phyloP scores from a whole-genome alignment of 495 filamentous ascomycete species.

The Aspergillus funiculosus region DNA sequence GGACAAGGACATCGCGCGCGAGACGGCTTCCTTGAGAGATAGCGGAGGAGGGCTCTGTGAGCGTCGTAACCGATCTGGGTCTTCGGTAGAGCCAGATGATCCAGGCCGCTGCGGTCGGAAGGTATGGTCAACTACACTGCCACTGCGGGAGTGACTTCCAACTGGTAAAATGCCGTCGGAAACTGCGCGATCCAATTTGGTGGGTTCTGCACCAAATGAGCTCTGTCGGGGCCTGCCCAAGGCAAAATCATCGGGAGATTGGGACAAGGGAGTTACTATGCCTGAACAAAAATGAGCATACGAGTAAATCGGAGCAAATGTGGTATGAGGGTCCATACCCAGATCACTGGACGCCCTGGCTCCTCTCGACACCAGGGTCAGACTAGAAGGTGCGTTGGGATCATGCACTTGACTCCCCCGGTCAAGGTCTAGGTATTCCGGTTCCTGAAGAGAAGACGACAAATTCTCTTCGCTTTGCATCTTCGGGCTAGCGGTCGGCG shows the following conservation, averaged over 20 bases:
- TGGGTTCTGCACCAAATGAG: conserved; percentile 28
- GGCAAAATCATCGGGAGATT: conserved; percentile 52
- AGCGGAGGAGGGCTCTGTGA: conserved; percentile 74
- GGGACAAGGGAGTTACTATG: conserved; percentile 55
- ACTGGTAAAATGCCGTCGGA: conserved; percentile 45
- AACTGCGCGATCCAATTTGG: conserved; percentile 45
- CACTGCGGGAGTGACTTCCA: conserved; percentile 5
- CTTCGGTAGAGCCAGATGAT: conserved; percentile 15
- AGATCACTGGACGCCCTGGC: conserved; percentile 45
- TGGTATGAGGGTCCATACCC: conserved; percentile 29
- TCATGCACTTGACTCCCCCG: conserved; percentile 8
- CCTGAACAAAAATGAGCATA: conserved; percentile 33
- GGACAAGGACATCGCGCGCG: conserved; percentile 77
- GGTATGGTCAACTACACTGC: conserved; percentile 9
- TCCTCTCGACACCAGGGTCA: conserved; percentile 42
- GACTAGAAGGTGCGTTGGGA: conserved; percentile 13
- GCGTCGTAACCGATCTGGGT: conserved; percentile 34
- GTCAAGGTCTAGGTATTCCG: conserved; percentile 74
- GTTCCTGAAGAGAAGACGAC: conserved; percentile 62
- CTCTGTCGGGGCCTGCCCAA: conserved; percentile 26
- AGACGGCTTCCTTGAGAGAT: conserved; percentile 68
- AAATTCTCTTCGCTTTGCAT: conserved; percentile 49
- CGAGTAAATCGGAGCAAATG: neutral
- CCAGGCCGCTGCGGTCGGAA: conserved; percentile 6
- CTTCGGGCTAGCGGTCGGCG: conserved; percentile 74